Base-by-base conservation (phyloP, 371 early-diverging fungal species). In the Mucor ambiguus region DNA sequence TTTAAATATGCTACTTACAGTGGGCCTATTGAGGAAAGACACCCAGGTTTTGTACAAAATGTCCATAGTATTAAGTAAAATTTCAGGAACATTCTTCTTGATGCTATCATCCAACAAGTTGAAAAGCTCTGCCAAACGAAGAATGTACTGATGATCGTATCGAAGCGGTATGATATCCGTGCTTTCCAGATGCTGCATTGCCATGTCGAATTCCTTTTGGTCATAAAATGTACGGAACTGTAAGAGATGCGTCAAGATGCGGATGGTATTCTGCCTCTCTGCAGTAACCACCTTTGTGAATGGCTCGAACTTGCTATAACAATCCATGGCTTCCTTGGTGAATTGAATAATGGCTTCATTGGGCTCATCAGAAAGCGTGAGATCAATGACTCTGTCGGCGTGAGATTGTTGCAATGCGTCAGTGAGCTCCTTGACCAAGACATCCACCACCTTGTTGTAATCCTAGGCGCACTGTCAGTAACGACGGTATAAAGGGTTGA, bases 401-500 rank as follows among this genome's bases (percentile, higher is more conserved):
- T 66, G 57, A 11, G 73, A 72, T 41, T 64, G 68, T 28, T 82
- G 73, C 28, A 90, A 70, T 5, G 79, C 81, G 59, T 93, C 93
- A 48, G 92, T 91, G 44, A 96, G 74, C 70, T 92, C 88, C 65
- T 86, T 84, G 69, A 86, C 87, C 69, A 96, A 67, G n/a, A 95
- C 83, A 41, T 82, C 82, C 2, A 94, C 76, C 24, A 95, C 95
- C 7, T 76, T 82, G 72, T 92, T 89, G 70, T 91, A 93, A 49
- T 94, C 89, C 78, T 78, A 64, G 29, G 9, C 32, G 11, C 14
- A 8, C 2, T 7, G 20, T 56, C n/a, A 48, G 33, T 44, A 22
- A 41, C 9, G 38, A 35, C 10, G 2, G 12, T 10, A 33, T 4
- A 1, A 7, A 12, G 37, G 37, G 12, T 57, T 37, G n/a, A 52